phyloP scores from a whole-genome alignment of 495 filamentous ascomycete genomes.

The Clavariopsis aquatica region DNA sequence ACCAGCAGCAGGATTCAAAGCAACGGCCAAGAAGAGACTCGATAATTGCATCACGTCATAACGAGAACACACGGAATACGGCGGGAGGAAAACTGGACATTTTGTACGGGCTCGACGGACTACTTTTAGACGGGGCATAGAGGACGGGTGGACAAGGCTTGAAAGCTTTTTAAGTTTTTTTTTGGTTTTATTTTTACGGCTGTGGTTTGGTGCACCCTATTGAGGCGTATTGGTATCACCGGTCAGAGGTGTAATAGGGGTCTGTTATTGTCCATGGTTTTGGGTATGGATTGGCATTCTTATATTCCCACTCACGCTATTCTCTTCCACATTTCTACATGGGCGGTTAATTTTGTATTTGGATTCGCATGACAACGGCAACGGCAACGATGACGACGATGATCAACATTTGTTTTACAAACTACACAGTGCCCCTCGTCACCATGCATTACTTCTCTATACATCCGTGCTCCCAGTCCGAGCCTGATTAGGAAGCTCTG shows the following conservation, averaged over 20 bases:
- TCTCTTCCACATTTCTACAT: background rate
- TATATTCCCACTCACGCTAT: background rate
- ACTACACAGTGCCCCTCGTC: too few species aligned
- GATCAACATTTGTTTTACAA: background rate
- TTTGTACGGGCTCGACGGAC: background rate
- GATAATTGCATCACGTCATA: background rate
- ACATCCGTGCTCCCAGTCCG: background rate
- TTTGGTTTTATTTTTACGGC: too few species aligned
- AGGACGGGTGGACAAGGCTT: background rate
- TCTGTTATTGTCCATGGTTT: background rate
- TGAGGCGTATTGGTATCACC: too few species aligned
- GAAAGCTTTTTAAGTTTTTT: too few species aligned
- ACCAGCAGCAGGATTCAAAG: background rate
- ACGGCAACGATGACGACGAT: too few species aligned
- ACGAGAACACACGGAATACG: background rate
- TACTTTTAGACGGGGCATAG: constrained; percentile 8
- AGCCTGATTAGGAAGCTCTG: constrained; percentile 26
- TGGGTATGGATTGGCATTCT: background rate
- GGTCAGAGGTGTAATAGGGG: background rate
- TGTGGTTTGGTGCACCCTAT: background rate
- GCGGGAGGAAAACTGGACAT: background rate
- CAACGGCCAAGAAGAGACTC: background rate
- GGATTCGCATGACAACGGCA: too few species aligned
- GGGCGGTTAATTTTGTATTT: too few species aligned
- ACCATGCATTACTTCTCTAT: too few species aligned